A percentile compares a stretch with the other conserved stretches of the same genome.
phyloP scores from a whole-genome alignment of 2,329 filamentous ascomycete genomes.

The Aureobasidium sp. region DNA sequence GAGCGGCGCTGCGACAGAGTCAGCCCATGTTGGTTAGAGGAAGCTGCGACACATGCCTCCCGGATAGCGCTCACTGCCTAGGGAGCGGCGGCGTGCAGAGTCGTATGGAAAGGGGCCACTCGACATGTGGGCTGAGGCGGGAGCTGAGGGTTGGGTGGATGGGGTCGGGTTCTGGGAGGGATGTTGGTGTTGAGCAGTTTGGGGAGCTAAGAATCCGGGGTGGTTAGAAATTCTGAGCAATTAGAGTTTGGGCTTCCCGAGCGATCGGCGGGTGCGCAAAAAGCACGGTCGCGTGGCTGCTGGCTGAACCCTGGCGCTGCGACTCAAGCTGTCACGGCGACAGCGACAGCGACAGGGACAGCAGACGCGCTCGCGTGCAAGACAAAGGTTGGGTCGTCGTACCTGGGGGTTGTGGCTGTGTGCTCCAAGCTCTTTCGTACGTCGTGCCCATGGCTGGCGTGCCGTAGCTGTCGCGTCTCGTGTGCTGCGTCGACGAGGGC shows the following conservation, averaged over 20 bases:
- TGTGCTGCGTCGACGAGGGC: conserved; percentile 29
- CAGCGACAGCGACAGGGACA: neutral
- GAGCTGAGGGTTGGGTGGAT: conserved; percentile 21
- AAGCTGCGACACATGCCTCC: neutral
- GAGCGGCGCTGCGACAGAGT: conserved; percentile 22
- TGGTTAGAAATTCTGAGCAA: neutral
- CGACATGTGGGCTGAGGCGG: conserved; percentile 31
- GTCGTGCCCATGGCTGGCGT: neutral
- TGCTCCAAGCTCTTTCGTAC: conserved; percentile 26
- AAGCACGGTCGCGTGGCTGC: conserved; percentile 10
- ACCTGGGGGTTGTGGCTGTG: conserved; percentile 14
- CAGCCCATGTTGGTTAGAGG: conserved; percentile 3
- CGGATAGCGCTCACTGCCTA: conserved; percentile 28
- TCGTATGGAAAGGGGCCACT: conserved; percentile 32
- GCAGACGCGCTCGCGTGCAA: neutral
- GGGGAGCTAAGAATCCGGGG: conserved; percentile 11
- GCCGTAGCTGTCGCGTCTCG: conserved; percentile 37
- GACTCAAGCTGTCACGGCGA: neutral
- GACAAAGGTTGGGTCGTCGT: neutral
- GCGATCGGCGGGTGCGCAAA: neutral
- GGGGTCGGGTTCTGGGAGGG: conserved; percentile 18
- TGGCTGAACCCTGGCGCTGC: conserved; percentile 8
- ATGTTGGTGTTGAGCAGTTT: neutral
- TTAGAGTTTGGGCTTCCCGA: conserved; percentile 10
- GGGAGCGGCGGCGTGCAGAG: conserved; percentile 36